Evolutionary conservation across 2,329 filamentous ascomycete genomes (phyloP).

Genomic region (Diaporthe australafricana): DNA sequence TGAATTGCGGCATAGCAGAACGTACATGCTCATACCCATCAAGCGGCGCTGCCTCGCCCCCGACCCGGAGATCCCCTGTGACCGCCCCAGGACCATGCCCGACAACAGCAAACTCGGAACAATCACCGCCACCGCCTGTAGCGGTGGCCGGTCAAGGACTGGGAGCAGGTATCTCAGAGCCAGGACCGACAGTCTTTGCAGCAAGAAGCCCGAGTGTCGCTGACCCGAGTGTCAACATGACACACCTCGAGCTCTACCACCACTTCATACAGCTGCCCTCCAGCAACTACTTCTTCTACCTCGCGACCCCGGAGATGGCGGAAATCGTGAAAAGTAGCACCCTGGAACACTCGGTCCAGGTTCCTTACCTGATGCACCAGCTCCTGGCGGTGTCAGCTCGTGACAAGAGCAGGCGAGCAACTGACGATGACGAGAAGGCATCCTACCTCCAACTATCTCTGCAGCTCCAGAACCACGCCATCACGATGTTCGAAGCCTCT

Average conservation of each 20-base stretch:
- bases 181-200: conserved; percentile 5
- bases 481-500: conserved; percentile 47
- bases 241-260: conserved; percentile 20
- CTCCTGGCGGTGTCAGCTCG: conserved; percentile 51
- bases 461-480: conserved; percentile 47
- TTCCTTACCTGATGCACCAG: conserved; percentile 51
- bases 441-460: conserved; percentile 43
- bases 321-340: conserved; percentile 31
- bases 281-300: conserved; percentile 35
- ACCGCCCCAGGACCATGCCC: conserved; percentile 16
- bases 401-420: conserved; percentile 44
- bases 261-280: conserved; percentile 40
- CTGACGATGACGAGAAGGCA: conserved; percentile 41
- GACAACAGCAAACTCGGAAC: background rate
- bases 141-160: background rate
- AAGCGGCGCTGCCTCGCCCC: conserved; percentile 9
- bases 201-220: background rate
- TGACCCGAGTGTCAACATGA: conserved; percentile 14
- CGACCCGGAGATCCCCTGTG: conserved; percentile 11
- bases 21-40: conserved; percentile 43
- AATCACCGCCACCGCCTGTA: background rate
- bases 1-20: conserved; percentile 46
- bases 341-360: conserved; percentile 42
- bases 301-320: conserved; percentile 27
- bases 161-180: background rate